phyloP scores from a whole-genome alignment of 352 stramenopile species.

The Phytopythium aichiense region DNA sequence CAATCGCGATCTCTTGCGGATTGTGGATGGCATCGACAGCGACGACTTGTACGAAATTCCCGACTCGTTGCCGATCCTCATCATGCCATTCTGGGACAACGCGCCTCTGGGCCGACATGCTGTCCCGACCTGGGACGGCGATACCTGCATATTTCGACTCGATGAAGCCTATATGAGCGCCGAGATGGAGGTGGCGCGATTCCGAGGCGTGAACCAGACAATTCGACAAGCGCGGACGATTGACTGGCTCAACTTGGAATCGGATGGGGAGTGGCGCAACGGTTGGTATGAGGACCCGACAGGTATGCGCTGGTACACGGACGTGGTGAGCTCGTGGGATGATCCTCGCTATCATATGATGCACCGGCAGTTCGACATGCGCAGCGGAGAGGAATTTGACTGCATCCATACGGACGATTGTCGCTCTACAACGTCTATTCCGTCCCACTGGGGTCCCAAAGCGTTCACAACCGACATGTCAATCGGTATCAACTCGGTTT shows the following conservation, averaged over 20 bases:
- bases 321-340: constrained; percentile 15
- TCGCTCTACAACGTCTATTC: background rate
- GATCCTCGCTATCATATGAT: constrained; percentile 21
- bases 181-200: constrained; percentile 4
- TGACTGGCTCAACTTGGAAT: constrained; percentile 12
- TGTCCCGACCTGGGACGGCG: constrained; percentile 10
- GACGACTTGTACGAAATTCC: constrained; percentile 4
- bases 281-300: constrained; percentile 24
- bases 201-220: constrained; percentile 13
- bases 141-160: constrained; percentile 9
- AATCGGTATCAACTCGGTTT: background rate
- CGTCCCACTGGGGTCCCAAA: background rate
- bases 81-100: constrained; percentile 14
- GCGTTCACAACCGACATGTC: background rate
- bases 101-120: background rate
- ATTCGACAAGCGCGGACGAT: constrained; percentile 9
- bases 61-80: constrained; percentile 10
- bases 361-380: constrained; percentile 19
- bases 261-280: constrained; percentile 15
- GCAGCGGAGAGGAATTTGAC: constrained; percentile 11
- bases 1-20: constrained; percentile 2
- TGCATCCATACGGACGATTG: constrained; percentile 2
- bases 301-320: constrained; percentile 21
- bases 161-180: constrained; percentile 5
- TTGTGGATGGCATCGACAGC: constrained; percentile 2